Percentiles rank a stretch among this genome's conserved stretches.
Conservation (phyloP, 371 early-diverging fungal species). For the Mortierella sp. region DNA sequence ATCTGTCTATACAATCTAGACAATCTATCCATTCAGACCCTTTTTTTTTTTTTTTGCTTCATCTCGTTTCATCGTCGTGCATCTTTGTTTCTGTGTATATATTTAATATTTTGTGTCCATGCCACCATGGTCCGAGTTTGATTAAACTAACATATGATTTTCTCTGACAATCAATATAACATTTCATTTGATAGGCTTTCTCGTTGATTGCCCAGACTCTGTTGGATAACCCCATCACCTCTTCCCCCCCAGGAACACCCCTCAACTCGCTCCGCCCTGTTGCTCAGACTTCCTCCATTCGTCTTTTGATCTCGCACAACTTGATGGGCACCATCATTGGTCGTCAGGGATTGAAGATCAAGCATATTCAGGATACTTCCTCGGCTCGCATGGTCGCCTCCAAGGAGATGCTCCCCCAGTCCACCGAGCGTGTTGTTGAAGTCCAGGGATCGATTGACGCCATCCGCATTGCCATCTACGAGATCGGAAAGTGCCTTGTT, state of each 20-base stretch:
- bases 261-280: constrained; percentile 53
- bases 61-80: not conserved
- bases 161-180: not conserved
- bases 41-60: no score
- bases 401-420: constrained; percentile 78
- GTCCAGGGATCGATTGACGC: constrained; percentile 85
- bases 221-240: constrained; percentile 80
- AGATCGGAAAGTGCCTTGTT: constrained; percentile 73
- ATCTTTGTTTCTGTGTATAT: not conserved
- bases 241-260: constrained; percentile 63
- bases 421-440: constrained; percentile 88
- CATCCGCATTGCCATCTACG: constrained; percentile 81
- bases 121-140: not conserved
- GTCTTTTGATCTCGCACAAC: constrained; percentile 85
- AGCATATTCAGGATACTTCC: constrained; percentile 84
- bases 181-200: constrained; percentile 64
- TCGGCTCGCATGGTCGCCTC: constrained; percentile 87
- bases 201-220: constrained; percentile 85
- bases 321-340: constrained; percentile 94
- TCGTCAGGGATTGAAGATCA: constrained; percentile 86
- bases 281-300: constrained; percentile 66
- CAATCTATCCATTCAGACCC: not conserved
- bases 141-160: not conserved
- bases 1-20: not conserved
- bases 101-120: not conserved